phyloP scores from a whole-genome alignment of 1,284 basidiomycete genomes.

The Agroathelia rolfsii region DNA sequence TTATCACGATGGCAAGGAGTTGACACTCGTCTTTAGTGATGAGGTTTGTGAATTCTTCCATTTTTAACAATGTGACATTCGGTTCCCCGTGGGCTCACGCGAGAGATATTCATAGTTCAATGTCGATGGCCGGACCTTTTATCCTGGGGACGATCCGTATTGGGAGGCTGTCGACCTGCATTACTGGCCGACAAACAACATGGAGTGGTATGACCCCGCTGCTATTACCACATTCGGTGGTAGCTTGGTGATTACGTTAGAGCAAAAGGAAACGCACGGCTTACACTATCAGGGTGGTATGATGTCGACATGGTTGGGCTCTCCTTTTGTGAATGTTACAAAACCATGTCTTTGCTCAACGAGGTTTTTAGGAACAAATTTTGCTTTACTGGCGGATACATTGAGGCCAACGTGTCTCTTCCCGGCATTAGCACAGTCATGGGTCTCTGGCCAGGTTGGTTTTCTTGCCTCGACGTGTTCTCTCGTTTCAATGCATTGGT shows the following conservation, averaged over 20 bases:
- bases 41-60: too few relatives aligned
- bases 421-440: constrained; percentile 48
- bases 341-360: background rate
- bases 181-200: constrained; percentile 44
- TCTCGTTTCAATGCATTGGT: too few relatives aligned
- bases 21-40: constrained; percentile 24
- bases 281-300: constrained; percentile 36
- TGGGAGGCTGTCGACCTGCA: constrained; percentile 66
- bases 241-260: constrained; percentile 43
- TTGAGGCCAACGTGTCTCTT: constrained; percentile 48
- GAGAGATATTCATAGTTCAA: too few relatives aligned
- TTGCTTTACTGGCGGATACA: constrained; percentile 62
- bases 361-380: constrained; percentile 37
- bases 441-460: constrained; percentile 65
- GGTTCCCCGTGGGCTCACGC: constrained; percentile 77
- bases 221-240: constrained; percentile 45
- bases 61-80: constrained; percentile 41
- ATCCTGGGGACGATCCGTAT: constrained; percentile 53
- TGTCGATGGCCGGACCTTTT: constrained; percentile 60
- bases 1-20: constrained; percentile 14
- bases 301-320: constrained; percentile 30
- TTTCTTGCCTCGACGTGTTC: too few relatives aligned
- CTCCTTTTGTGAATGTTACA: constrained; percentile 6
- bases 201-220: constrained; percentile 56
- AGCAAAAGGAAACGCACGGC: constrained; percentile 33